Base-by-base conservation (phyloP, 176 grass and related monocot species). In the Oryza australiensis region DNA sequence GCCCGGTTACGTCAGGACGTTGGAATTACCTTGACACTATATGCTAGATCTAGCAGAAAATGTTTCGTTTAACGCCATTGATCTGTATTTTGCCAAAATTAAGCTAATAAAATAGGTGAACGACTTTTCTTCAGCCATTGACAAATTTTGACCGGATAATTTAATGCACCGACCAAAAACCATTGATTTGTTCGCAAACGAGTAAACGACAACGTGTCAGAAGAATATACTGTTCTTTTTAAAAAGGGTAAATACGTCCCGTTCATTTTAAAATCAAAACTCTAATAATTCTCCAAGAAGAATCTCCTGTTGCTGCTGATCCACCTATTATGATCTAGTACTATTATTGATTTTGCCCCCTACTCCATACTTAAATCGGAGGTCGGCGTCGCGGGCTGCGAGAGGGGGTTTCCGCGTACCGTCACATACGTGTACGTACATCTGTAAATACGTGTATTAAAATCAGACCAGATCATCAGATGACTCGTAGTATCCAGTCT, bases 381-480 rank as follows among this genome's bases (percentile, higher is more conserved):
- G 18, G 84, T 42, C 67, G 59, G 42, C 73, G 53, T 72, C 30
- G 66, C 29, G 42, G 41, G 4, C 16, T 18, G 23, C 23, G 18
- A 5, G 66, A 57, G 43, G 80, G 68, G 41, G 12, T 81, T 81
- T 81, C 53, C 80, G 80, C 68, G 80, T 72, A 82, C 33, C 23
- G 45, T 11, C 68, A 12, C 26, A 5, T 27, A 76, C 55, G 51
- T 42, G 14, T 64, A 63, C 7, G 55, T 60, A 24, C 9, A 28
- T 12, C 34, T 62, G 15, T 9, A 68, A 4, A 22, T 13, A 14
- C 24, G 26, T 80, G 26, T 37, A 66, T 48, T 48, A 48, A 27
- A 1, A 13, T 12, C 51, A 8, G 5, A 55, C 51, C 6, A 22
- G 51, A 55, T 9, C 43, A 46, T 15, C 18, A 53, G 45, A 12